Evolutionary conservation across 371 early-diverging fungal genomes (phyloP), one percentile per base, ranked within the genome.

Genomic region (Actinomortierella wolfii): DNA sequence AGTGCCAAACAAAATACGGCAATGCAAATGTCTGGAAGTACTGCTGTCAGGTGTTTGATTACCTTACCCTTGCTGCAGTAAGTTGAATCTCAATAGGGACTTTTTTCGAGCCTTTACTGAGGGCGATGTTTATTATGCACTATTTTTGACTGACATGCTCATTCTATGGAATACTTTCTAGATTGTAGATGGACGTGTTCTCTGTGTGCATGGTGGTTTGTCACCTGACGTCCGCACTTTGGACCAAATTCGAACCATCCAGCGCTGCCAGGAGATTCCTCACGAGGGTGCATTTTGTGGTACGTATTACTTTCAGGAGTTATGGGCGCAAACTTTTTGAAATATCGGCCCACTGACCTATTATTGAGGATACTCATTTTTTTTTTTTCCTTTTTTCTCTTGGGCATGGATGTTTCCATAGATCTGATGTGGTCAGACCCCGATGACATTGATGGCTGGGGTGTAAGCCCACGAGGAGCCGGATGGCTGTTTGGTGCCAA

Each of bases 371-470:
- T 23, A 13, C 20, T 45, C 25, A 20, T 15, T 57, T 24, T 24
- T 39, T 18, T 17, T 29, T 25, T 59, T 60, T 45, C 24, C 23
- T 18, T 58, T 49, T 34, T n/a, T 60, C 25, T 47, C 29, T 55
- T 18, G 2, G 14, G 26, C 44, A 48, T 61, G 34, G 15, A 50
- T 53, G 24, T 41, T 51, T 54, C 21, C 40, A 28, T 79, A 85
- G 96, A 98, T 76, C 83, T 92, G 51, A 91, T 99, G 87, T 99
- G 99, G 99, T 96, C 97, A 34, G 99, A 99, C 77, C 99, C 99
- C 11, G 99, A 99, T 65, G 97, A 98, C 58, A 93, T 95, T 61
- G 92, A 90, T 54, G 95, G 95, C 45, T 99, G 98, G 98, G 98
- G 96, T 25, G 94, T 95, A 46, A 94, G 95, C 63, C 98, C 98